Base-by-base conservation (phyloP, 2,329 filamentous ascomycete genomes). In the Simplicillium aogashimaense region DNA sequence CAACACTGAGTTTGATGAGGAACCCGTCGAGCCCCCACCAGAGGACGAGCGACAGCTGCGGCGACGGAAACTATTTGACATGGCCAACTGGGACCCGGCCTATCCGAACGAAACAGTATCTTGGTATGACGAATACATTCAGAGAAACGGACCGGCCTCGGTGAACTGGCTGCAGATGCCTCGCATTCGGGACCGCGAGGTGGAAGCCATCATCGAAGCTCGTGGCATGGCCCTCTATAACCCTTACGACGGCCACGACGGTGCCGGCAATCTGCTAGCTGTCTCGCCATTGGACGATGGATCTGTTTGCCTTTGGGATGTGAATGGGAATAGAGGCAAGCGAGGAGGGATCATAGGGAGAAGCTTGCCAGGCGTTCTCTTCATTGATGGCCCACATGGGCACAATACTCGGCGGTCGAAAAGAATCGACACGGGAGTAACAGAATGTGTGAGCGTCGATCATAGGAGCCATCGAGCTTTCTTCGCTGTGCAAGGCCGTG, bases 81-180 rank as follows among this genome's bases (percentile, higher is more conserved):
- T 84, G 53, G 80, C 81, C 4, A 86, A 86, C 49, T 95, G 88
- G 88, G 86, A 95, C 50, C 86, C 86, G 1, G 77, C 76, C 0
- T 87, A 83, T 47, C 75, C 79, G 0, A 65, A 62, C 4, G 88
- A 95, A 60, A 68, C 67, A 32, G 70, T 89, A 15, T 78, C 84
- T 37, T 95, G 87, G 83, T 95, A 94, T 57, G 75, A 84, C 41
- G 89, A 95, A 59, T 95, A 88, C 54, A 82, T 94, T 46, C 86
- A 89, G 39, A 74, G 89, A 29, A 74, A 89, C 59, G 87, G 78
- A 1, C 79, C 81, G 0, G 70, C 87, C n/a, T 72, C 71, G 12
- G 67, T 87, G 39, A 81, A 74, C 50, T 95, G 89, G 89, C 68
- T 94, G 33, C 74, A 88, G 53, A 70, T 76, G 40, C 79, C 82